Percentiles rank a stretch among this genome's conserved stretches.
Evolutionary conservation across 2,329 filamentous ascomycete species (phyloP).

Genomic region (Colletotrichum lini): DNA sequence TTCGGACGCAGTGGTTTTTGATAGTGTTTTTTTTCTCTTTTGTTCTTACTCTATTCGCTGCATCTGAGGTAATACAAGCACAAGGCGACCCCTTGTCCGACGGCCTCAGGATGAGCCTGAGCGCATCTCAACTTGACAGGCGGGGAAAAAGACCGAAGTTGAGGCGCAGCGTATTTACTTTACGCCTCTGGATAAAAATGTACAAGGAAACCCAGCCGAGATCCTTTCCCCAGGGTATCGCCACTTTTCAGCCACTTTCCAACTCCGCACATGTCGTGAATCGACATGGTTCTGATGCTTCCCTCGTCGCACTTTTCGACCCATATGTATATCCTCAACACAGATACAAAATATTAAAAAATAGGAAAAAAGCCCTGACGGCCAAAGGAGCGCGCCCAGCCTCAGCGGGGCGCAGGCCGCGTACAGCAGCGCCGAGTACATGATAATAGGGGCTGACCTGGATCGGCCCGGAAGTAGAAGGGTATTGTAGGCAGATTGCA

Average conservation of each 20-base stretch:
- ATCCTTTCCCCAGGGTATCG: conserved; percentile 34
- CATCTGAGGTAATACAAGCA: conserved; percentile 34
- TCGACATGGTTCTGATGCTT: conserved; percentile 16
- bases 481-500: conserved; percentile 32
- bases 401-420: not conserved
- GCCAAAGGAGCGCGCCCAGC: not conserved
- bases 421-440: conserved; percentile 11
- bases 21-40: conserved; percentile 20
- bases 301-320: conserved; percentile 18
- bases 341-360: conserved; percentile 42
- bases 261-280: conserved; percentile 36
- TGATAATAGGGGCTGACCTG: conserved; percentile 20
- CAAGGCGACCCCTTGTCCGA: conserved; percentile 28
- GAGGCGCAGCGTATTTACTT: conserved; percentile 2
- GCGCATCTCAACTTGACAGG: conserved; percentile 35
- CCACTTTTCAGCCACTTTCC: conserved; percentile 25
- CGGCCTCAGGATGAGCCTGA: not conserved
- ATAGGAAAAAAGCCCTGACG: conserved; percentile 21
- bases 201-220: conserved; percentile 34
- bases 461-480: conserved; percentile 23
- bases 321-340: conserved; percentile 34
- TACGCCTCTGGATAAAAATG: conserved; percentile 30
- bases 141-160: conserved; percentile 26
- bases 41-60: conserved; percentile 38
- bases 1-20: conserved; percentile 36